These are phyloP conservation scores for Pythium periplocum DNA, from an alignment of 352 stramenopile genomes.

Conservation along the genomic window DNA sequence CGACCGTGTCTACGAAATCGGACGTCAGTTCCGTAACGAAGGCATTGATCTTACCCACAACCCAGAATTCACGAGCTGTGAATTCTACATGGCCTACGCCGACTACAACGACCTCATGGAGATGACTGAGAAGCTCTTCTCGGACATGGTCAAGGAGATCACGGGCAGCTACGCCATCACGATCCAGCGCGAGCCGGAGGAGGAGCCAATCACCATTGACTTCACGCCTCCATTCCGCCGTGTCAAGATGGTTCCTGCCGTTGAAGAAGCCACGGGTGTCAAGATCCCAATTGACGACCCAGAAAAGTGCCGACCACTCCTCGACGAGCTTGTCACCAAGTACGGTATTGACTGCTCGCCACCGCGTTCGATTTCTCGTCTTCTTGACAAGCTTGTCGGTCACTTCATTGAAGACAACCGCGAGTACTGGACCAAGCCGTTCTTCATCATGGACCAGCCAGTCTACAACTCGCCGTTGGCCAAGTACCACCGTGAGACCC, in stretches of 20 bases:
- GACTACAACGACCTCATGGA: slow-evolving; percentile 98
- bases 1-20: slow-evolving; percentile 98
- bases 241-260: slow-evolving; percentile 89
- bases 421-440: slow-evolving; percentile 92
- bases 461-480: slow-evolving; percentile 96
- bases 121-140: slow-evolving; percentile 94
- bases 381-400: slow-evolving; percentile 87
- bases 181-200: slow-evolving; percentile 81
- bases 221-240: slow-evolving; percentile 94
- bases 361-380: slow-evolving; percentile 65
- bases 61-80: slow-evolving; percentile 98
- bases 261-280: slow-evolving; percentile 65
- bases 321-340: slow-evolving; percentile 69
- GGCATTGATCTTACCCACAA: slow-evolving; percentile 98
- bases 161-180: slow-evolving; percentile 85
- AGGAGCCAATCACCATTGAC: slow-evolving; percentile 86
- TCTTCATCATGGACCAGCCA: slow-evolving; percentile 98
- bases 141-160: slow-evolving; percentile 87
- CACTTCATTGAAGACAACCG: slow-evolving; percentile 88
- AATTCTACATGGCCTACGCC: slow-evolving; percentile 98
- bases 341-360: slow-evolving; percentile 65
- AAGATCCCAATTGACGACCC: slow-evolving; percentile 71
- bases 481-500: slow-evolving; percentile 94
- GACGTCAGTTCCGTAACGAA: slow-evolving; percentile 99
- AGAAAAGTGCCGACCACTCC: slow-evolving; percentile 43